A percentile compares a stretch with the other conserved stretches of the same genome.
Evolutionary conservation across 306 rosid genomes (phyloP).

Genomic region (Quercus aquifolioides): DNA sequence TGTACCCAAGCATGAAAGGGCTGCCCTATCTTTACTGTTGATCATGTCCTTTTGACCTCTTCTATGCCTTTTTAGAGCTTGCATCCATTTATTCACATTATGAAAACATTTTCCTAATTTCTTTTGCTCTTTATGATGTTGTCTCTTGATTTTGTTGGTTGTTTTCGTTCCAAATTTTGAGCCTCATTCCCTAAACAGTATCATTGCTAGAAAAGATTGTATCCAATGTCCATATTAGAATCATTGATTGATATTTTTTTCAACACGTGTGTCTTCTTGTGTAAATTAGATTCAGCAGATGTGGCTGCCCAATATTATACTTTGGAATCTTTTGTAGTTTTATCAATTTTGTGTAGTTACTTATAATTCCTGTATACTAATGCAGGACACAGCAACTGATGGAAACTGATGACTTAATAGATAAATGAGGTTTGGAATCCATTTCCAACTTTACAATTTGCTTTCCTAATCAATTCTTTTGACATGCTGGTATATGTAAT

Average conservation of each 20-base stretch:
- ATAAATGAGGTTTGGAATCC: slow-evolving; percentile 26
- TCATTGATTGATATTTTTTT: background rate
- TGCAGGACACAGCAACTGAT: slow-evolving; percentile 56
- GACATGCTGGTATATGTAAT: background rate
- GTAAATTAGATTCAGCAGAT: too few relatives aligned
- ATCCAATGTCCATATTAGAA: background rate
- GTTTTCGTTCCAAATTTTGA: background rate
- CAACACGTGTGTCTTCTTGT: background rate
- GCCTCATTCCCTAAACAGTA: background rate
- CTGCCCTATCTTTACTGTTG: background rate
- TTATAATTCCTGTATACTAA: slow-evolving; percentile 6
- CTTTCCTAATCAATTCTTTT: background rate
- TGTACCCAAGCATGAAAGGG: background rate
- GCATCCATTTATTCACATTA: too few relatives aligned
- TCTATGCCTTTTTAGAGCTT: too few relatives aligned
- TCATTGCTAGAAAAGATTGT: background rate
- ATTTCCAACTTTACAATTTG: background rate
- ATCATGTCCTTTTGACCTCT: background rate
- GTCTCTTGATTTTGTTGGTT: background rate
- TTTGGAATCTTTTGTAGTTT: background rate
- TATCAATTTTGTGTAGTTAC: background rate
- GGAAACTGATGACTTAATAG: slow-evolving; percentile 33
- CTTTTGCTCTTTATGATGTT: background rate
- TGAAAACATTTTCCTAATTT: background rate
- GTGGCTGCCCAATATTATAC: background rate